A percentile compares a stretch with the other conserved stretches of the same genome.
These are phyloP conservation scores for Acmispon strigosus DNA, from an alignment of 306 rosid genomes.

Conservation along the genomic window DNA sequence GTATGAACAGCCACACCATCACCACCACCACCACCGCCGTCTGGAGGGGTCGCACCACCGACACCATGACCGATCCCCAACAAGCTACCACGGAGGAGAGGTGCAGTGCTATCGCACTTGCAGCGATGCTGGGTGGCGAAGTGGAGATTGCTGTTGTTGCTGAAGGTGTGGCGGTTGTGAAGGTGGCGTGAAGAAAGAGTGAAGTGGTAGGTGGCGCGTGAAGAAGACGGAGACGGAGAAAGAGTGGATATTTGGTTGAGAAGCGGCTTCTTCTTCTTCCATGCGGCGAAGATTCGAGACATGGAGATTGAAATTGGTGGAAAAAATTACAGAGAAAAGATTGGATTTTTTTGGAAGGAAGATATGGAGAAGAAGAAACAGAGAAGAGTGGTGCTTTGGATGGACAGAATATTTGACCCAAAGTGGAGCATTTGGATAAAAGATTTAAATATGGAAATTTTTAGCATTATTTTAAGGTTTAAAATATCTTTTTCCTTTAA, in stretches of 20 bases:
- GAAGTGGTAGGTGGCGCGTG: background rate
- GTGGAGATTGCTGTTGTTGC: slow-evolving; percentile 16
- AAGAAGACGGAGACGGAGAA: background rate
- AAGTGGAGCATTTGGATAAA: too few species aligned
- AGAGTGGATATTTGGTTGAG: slow-evolving; percentile 14
- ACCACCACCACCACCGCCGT: background rate
- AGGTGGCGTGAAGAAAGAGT: background rate
- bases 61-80: background rate
- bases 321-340: too few species aligned
- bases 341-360: background rate
- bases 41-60: background rate
- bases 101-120: slow-evolving; percentile 45
- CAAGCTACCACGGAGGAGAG: slow-evolving; percentile 54
- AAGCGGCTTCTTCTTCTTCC: slow-evolving; percentile 32
- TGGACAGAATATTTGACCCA: background rate
- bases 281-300: slow-evolving; percentile 40
- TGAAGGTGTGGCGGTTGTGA: slow-evolving; percentile 8
- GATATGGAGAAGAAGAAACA: background rate
- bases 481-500: too few species aligned
- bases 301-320: slow-evolving; percentile 8
- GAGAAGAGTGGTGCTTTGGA: background rate
- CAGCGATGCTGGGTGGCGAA: slow-evolving; percentile 40
- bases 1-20: slow-evolving; percentile 52
- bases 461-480: too few species aligned
- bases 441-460: too few species aligned